phyloP scores from a whole-genome alignment of 2,329 filamentous ascomycete genomes.

The Dothistroma septosporum region DNA sequence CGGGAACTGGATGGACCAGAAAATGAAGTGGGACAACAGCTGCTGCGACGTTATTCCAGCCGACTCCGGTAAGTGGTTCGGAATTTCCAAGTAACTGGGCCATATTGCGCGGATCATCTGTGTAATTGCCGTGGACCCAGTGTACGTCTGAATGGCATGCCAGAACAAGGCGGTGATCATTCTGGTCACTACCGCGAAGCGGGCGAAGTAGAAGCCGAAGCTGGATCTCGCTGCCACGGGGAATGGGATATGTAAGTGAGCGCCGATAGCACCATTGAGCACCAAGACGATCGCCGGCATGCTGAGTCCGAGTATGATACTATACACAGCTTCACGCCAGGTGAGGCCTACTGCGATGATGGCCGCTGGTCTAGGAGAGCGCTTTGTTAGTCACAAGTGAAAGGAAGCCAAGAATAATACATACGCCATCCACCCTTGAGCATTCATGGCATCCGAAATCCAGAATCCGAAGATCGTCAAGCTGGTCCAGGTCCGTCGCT shows the following conservation, averaged over 20 bases:
- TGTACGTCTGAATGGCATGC: slow-evolving; percentile 64
- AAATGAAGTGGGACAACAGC: slow-evolving; percentile 56
- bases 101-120: slow-evolving; percentile 55
- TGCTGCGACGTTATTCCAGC: slow-evolving; percentile 55
- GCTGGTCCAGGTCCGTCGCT: slow-evolving; percentile 45
- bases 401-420: slow-evolving; percentile 26
- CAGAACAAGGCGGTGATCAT: slow-evolving; percentile 56
- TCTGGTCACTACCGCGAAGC: slow-evolving; percentile 52
- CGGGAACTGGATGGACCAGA: slow-evolving; percentile 54
- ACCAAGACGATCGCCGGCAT: slow-evolving; percentile 30
- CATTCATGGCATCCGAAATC: slow-evolving; percentile 45
- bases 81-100: slow-evolving; percentile 53
- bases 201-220: slow-evolving; percentile 57
- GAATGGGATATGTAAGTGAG: slow-evolving; percentile 52
- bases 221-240: slow-evolving; percentile 53
- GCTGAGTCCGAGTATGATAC: slow-evolving; percentile 33
- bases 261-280: slow-evolving; percentile 46
- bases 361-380: slow-evolving; percentile 34
- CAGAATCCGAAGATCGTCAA: slow-evolving; percentile 44
- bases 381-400: not conserved
- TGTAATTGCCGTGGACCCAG: slow-evolving; percentile 53
- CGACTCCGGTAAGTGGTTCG: slow-evolving; percentile 49
- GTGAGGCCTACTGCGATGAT: slow-evolving; percentile 47
- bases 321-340: slow-evolving; percentile 38
- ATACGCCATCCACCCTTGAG: slow-evolving; percentile 35